Evolutionary conservation across 768 basidiomycete genomes (phyloP), one percentile per base, ranked within the genome.

Genomic region (Boletus subparvulus): DNA sequence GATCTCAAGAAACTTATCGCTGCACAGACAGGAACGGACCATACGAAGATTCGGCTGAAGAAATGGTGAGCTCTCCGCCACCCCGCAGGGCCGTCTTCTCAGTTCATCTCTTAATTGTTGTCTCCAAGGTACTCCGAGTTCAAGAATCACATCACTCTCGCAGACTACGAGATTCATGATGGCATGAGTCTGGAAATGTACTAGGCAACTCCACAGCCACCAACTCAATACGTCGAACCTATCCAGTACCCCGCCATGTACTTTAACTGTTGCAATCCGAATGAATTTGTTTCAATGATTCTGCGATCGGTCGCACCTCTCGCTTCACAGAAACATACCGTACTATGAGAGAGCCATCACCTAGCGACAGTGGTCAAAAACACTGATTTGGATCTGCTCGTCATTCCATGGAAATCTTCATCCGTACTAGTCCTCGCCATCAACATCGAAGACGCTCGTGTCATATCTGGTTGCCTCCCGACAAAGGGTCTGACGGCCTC

Each of bases 1-100:
- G 96, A 98, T 70, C 80, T 99, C 60, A 98, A 98, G 82, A 90
- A 89, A 73, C 86, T 99, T 58, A 98, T 99, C 63, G 96, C 89
- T 2, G 96, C 94, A 0, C 97, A 99, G 73, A 97, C 84, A 0
- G 97, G 97, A 52, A 97, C 96, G 16, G 85, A 92, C 66, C 66
- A 76, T 5, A 75, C 73, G 35, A 98, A 96, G 83, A 96, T 99
- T 56, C 83, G 86, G 67, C 77, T 99, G 50, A 98, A 97, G 87
- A 98, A 98, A 82, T 98, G 95, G 97, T 92, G 62, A 56, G 87
- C 73, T 10, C 4, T 52, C 17, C 19, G 12, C 44, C 10, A 33
- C 32, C n/a, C n/a, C 0, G 6, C 13, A 3, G 32, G 17, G 28
- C 26, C 43, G 7, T 47, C 17, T 3, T 44, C 55, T 52, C 36